Evolutionary conservation across 2,329 filamentous ascomycete species (phyloP).

Genomic region (Cytospora chrysosperma): DNA sequence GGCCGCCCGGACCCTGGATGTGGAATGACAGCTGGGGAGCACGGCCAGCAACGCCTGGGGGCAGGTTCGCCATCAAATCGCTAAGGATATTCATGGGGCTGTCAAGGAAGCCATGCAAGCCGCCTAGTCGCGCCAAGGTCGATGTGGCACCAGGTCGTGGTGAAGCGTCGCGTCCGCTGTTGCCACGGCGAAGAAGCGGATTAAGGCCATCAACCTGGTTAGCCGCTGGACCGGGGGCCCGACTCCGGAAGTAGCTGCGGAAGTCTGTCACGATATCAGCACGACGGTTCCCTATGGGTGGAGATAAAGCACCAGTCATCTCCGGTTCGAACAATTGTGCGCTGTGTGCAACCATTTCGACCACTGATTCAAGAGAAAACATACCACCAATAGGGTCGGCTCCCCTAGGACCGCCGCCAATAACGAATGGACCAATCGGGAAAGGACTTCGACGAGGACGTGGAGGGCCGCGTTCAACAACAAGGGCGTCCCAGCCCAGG

Average conservation of each 20-base stretch:
- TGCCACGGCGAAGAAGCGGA: conserved; percentile 72
- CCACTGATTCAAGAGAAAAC: conserved; percentile 29
- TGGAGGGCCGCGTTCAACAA: conserved; percentile 49
- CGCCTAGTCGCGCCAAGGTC: conserved; percentile 50
- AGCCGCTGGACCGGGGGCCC: conserved; percentile 53
- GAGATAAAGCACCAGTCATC: conserved; percentile 16
- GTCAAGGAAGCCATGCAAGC: conserved; percentile 45
- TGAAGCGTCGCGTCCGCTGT: conserved; percentile 43
- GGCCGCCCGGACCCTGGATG: conserved; percentile 49
- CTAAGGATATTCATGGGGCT: conserved; percentile 56
- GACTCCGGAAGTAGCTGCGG: conserved; percentile 51
- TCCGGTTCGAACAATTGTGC: conserved; percentile 16
- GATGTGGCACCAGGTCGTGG: conserved; percentile 47
- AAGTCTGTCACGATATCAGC: conserved; percentile 40
- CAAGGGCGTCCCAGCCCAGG: conserved; percentile 58
- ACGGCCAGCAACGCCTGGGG: conserved; percentile 46
- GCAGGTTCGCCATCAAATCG: conserved; percentile 56
- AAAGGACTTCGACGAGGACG: conserved; percentile 62
- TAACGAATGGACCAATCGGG: conserved; percentile 51
- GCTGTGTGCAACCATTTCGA: conserved; percentile 10
- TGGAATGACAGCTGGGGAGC: conserved; percentile 57
- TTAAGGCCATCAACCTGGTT: conserved; percentile 80
- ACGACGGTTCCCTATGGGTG: conserved; percentile 17
- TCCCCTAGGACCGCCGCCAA: conserved; percentile 53
- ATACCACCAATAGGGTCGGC: conserved; percentile 50